These are phyloP conservation scores for Pleurotus djamor DNA, from an alignment of 768 basidiomycete species.

Conservation along the genomic window DNA sequence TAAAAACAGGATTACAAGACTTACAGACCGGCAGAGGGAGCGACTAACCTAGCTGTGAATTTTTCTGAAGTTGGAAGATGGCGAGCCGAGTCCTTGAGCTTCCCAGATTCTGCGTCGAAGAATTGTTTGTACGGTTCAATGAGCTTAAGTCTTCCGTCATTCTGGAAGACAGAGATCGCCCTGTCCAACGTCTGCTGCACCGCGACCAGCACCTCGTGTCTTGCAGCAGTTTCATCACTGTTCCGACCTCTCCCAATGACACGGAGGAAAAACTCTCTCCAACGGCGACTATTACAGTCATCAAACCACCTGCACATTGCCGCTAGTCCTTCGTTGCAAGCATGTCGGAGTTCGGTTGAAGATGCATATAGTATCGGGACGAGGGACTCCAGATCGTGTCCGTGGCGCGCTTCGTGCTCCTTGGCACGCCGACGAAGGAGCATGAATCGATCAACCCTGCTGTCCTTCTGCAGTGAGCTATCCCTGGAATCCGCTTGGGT, in stretches of 20 bases:
- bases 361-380: slow-evolving; percentile 37
- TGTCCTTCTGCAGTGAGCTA: neutral
- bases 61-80: slow-evolving; percentile 20
- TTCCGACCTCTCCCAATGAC: slow-evolving; percentile 11
- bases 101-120: slow-evolving; percentile 34
- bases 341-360: slow-evolving; percentile 29
- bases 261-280: slow-evolving; percentile 23
- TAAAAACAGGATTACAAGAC: neutral
- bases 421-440: slow-evolving; percentile 22
- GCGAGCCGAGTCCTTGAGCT: slow-evolving; percentile 17
- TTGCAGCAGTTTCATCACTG: slow-evolving; percentile 15
- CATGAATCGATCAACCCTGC: slow-evolving; percentile 23
- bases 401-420: slow-evolving; percentile 33
- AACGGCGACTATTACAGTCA: slow-evolving; percentile 32
- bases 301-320: slow-evolving; percentile 29
- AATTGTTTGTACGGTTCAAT: slow-evolving; percentile 39
- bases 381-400: slow-evolving; percentile 39
- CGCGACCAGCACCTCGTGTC: slow-evolving; percentile 23
- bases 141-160: slow-evolving; percentile 28
- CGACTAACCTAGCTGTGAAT: slow-evolving; percentile 35
- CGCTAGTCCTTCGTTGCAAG: slow-evolving; percentile 23
- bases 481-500: neutral
- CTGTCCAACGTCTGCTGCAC: slow-evolving; percentile 20
- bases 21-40: neutral
- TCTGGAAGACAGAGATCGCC: slow-evolving; percentile 28